These are phyloP conservation scores for Cryptosporidium tyzzeri DNA, from an alignment of 169 alveolate species.

Conservation along the genomic window DNA sequence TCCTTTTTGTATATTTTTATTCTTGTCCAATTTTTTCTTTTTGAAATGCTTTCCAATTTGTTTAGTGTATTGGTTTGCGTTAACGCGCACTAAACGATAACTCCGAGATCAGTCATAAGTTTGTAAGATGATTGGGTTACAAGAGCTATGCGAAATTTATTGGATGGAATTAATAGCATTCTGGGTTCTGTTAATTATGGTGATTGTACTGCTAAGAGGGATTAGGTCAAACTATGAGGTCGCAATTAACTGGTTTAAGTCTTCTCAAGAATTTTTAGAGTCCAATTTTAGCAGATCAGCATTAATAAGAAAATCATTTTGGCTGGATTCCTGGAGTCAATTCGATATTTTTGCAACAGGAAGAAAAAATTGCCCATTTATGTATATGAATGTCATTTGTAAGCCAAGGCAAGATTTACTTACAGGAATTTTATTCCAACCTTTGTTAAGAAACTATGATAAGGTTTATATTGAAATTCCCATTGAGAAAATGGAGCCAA, in stretches of 20 bases:
- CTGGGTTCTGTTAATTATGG: constrained; percentile 4
- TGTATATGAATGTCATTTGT: constrained; percentile 68
- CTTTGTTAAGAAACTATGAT: constrained; percentile 34
- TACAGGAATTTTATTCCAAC: constrained; percentile 58
- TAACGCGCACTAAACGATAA: background rate
- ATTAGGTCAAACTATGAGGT: constrained; percentile 35
- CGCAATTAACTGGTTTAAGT: constrained; percentile 10
- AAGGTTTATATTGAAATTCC: constrained; percentile 64
- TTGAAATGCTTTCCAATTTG: background rate
- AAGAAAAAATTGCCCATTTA: constrained; percentile 40
- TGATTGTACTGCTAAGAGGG: constrained; percentile 33
- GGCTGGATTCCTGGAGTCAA: constrained; percentile 70
- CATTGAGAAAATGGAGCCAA: constrained; percentile 49
- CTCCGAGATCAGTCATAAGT: background rate
- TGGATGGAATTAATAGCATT: constrained; percentile 51
- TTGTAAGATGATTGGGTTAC: constrained; percentile 20
- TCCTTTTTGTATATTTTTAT: background rate
- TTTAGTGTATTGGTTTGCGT: background rate
- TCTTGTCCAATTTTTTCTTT: background rate
- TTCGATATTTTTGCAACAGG: constrained; percentile 69
- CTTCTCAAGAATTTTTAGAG: constrained; percentile 4
- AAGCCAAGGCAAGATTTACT: constrained; percentile 63
- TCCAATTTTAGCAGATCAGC: constrained; percentile 65
- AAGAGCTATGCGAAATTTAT: constrained; percentile 7
- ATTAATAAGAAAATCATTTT: constrained; percentile 51